Evolutionary conservation across 2,329 filamentous ascomycete species (phyloP), one percentile per base, ranked within the genome.

Genomic region (Cladophialophora yegresii): DNA sequence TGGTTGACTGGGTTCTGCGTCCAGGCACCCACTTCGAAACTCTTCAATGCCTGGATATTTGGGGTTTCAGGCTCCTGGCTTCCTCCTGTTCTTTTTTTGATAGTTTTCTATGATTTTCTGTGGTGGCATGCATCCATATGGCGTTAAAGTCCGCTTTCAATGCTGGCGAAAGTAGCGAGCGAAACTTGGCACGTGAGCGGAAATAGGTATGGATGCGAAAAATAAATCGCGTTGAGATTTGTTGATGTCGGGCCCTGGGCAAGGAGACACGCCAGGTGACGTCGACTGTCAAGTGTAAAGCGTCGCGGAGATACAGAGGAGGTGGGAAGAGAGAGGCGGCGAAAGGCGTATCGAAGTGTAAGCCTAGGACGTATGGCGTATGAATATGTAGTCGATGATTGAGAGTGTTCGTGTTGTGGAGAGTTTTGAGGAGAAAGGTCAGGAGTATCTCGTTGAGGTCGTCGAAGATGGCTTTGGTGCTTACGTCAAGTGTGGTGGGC

Each of bases 81-180:
- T 62, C 66, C 64, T 69, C 68, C 66, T 70, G 60, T 70, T 67
- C 55, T 69, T 70, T 70, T 69, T 70, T 70, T 43, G 5, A 65
- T 55, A 33, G 16, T 45, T 67, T 67, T 66, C 64, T 30, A 51
- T 20, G 23, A 20, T 43, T 30, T 33, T 58, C 28, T 49, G 13
- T 55, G 50, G 36, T 57, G 62, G 51, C 51, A 51, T 54, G 56
- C 61, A 55, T 63, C 36, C 61, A 58, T 64, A n/a, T n/a, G 7
- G 32, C 26, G 26, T n/a, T 40, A 16, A 20, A n/a, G 13, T 58
- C 20, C 51, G 33, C 22, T n/a, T 58, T 20, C n/a, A 13, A 43
- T 58, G 16, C 8, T 6, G 26, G 13, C 13, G 1, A 32, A 30
- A 28, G 54, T 45, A 28, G 55, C 40, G 12, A 45, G 16, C 10